A percentile compares a stretch with the other conserved stretches of the same genome.
Conservation (phyloP, 176 grass and related monocot genomes). For the Triticum monococcum region DNA sequence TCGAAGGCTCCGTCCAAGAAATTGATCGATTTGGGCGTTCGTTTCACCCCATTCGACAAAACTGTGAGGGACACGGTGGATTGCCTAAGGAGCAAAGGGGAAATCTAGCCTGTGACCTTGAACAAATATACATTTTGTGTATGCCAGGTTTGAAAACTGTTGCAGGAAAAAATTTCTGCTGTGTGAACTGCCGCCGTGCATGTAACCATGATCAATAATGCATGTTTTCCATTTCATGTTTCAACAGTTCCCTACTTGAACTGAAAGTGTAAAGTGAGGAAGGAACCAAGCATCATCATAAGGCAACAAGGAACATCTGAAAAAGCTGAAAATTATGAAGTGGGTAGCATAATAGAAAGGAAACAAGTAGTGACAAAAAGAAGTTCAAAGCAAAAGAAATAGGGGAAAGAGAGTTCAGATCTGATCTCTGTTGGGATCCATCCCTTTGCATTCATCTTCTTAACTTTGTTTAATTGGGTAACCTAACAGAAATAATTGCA, state of each 20-base stretch:
- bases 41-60: conserved; percentile 40
- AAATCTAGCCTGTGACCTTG: conserved; percentile 14
- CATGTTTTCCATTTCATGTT: not conserved
- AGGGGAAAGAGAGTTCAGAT: not conserved
- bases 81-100: conserved; percentile 48
- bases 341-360: conserved; percentile 20
- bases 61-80: conserved; percentile 44
- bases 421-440: not conserved
- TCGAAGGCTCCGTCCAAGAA: conserved; percentile 47
- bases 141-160: not conserved
- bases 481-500: not conserved
- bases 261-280: conserved; percentile 5
- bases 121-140: not conserved
- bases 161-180: not conserved
- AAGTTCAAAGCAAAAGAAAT: not conserved
- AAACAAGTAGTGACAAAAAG: conserved; percentile 19
- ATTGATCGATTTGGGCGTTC: conserved; percentile 46
- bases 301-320: not conserved
- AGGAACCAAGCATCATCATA: not conserved
- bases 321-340: conserved; percentile 15
- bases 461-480: not conserved
- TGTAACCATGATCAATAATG: not conserved
- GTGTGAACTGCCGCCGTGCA: not conserved
- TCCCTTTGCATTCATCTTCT: not conserved
- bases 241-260: not conserved